Evolutionary conservation across 2,329 filamentous ascomycete species (phyloP).

Genomic region (Paramyrothecium sp.): DNA sequence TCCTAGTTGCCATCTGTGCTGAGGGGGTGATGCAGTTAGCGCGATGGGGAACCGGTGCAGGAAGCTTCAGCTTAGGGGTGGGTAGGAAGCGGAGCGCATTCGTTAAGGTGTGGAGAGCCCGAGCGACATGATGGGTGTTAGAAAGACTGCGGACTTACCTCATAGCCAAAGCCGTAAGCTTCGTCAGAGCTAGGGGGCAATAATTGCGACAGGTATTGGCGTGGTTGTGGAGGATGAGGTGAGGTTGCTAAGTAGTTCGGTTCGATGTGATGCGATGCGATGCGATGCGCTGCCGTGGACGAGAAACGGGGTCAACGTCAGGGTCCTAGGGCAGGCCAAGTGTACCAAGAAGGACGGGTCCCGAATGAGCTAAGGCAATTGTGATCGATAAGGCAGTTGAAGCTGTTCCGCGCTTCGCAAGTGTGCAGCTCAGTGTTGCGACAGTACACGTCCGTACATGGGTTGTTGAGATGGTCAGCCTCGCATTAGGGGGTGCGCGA

Average conservation of each 20-base stretch:
- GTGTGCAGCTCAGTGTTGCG: neutral
- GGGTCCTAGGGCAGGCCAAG: too few species aligned
- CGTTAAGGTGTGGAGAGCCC: neutral
- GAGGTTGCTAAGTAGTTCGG: too few species aligned
- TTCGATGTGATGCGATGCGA: neutral
- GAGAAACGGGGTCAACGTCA: slow-evolving; percentile 6
- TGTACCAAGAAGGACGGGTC: too few species aligned
- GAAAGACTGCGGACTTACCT: neutral
- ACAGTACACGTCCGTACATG: neutral
- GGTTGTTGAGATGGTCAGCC: neutral
- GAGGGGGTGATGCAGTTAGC: slow-evolving; percentile 8
- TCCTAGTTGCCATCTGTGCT: slow-evolving; percentile 53
- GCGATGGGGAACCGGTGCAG: neutral
- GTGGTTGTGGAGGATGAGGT: too few species aligned
- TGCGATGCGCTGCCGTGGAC: neutral
- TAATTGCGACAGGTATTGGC: neutral
- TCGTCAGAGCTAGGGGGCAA: neutral
- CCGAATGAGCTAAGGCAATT: too few species aligned
- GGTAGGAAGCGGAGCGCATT: neutral
- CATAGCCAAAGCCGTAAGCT: neutral
- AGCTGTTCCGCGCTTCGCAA: neutral
- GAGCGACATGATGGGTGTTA: neutral
- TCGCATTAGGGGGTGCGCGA: neutral
- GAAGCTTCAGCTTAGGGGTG: neutral
- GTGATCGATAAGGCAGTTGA: neutral